Conservation (phyloP, 2,329 filamentous ascomycete genomes). For the Aspergillus fischeri region DNA sequence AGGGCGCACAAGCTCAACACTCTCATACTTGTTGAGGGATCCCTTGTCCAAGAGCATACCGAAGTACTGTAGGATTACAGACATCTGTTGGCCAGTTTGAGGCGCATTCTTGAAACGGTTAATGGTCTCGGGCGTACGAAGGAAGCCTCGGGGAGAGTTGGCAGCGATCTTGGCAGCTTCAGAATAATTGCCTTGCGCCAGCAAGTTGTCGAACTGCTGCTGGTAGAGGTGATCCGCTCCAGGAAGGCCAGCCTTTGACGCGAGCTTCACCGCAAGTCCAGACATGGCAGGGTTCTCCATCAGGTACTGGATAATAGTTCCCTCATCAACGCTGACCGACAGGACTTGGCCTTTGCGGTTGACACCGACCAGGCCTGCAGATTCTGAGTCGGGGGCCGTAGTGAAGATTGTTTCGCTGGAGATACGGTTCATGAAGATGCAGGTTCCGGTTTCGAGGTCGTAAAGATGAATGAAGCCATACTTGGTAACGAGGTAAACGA, state of each 20-base stretch:
- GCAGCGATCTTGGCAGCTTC: slow-evolving; percentile 95
- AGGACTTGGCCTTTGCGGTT: slow-evolving; percentile 97
- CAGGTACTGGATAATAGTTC: slow-evolving; percentile 86
- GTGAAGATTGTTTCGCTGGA: slow-evolving; percentile 99
- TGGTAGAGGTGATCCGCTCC: slow-evolving; percentile 92
- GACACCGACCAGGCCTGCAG: slow-evolving; percentile 85
- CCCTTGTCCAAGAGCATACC: slow-evolving; percentile 97
- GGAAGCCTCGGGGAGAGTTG: slow-evolving; percentile 91
- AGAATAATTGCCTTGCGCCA: slow-evolving; percentile 72
- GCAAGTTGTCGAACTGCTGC: slow-evolving; percentile 85
- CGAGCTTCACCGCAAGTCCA: slow-evolving; percentile 90
- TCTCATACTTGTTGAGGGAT: slow-evolving; percentile 85
- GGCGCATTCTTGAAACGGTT: slow-evolving; percentile 90
- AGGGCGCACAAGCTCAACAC: slow-evolving; percentile 85
- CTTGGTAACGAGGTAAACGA: slow-evolving; percentile 96
- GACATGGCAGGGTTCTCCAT: slow-evolving; percentile 95
- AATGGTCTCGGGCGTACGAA: slow-evolving; percentile 91
- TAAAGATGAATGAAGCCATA: slow-evolving; percentile 99
- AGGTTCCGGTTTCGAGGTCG: slow-evolving; percentile 90
- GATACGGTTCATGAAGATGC: slow-evolving; percentile 99
- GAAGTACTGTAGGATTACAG: slow-evolving; percentile 94
- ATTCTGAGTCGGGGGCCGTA: slow-evolving; percentile 76
- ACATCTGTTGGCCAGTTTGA: slow-evolving; percentile 69
- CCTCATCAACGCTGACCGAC: slow-evolving; percentile 89
- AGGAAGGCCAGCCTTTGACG: slow-evolving; percentile 86